Evolutionary conservation across 73 alveolate species (phyloP), one percentile per base, ranked within the genome.

Genomic region (Tetrahymena malaccensis): DNA sequence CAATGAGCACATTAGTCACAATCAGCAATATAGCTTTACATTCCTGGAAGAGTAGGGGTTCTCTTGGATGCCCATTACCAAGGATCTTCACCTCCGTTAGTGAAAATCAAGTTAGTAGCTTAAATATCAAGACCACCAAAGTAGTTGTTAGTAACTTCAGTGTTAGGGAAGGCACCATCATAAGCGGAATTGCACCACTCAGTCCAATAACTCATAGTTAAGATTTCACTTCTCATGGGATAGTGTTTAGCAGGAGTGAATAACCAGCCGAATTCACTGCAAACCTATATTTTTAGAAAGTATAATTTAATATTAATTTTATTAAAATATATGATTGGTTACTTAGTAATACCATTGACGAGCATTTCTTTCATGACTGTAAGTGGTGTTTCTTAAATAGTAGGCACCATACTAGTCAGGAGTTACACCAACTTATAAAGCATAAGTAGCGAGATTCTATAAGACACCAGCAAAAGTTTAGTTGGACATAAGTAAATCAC

Each of bases 31-130:
- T 43, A 96, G n/a, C 96, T 89, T 15, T 11, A 17, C 34, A 95
- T 96, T 44, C 93, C 96, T 27, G 55, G 96, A 21, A 50, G 83
- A 85, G 93, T 44, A 8, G 70, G 40, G 1, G 84, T 89, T 34
- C 94, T 84, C 57, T 96, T 89, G 25, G 97, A 85, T 8, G 98
- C 96, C 94, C 94, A 85, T 93, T 96, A 58, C 98, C 98, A 97
- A 43, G 98, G 98, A 95, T 97, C 98, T 85, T 97, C 98, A 22
- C 57, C 95, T 35, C 98, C 98, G 93, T 96, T 96, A 85, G 96
- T 95, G 96, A 96, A 94, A 83, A 97, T 95, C 55, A 96, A 96
- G 34, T 95, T 94, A 94, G 96, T 94, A 12, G 93, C 97, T 50
- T 94, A 57, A n/a, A 96, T 85, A 10, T 40, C 83, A 38, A 85